A percentile compares a stretch with the other conserved stretches of the same genome.
Evolutionary conservation across 768 basidiomycete species (phyloP).

Genomic region (Phanerochaete sordida): DNA sequence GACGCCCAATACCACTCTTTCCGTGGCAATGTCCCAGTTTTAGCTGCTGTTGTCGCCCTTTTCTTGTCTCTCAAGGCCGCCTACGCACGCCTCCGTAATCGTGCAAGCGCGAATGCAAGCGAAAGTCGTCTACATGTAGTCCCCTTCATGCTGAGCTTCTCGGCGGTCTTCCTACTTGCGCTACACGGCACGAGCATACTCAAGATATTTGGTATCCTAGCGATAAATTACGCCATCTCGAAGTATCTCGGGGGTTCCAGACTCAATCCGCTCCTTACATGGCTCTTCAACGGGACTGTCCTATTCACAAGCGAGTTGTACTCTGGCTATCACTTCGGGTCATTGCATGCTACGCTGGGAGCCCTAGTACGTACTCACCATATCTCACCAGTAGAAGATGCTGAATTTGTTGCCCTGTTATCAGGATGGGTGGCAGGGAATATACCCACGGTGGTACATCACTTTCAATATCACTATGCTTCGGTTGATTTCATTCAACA

Average conservation of each 20-base stretch:
- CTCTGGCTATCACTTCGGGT: constrained; percentile 68
- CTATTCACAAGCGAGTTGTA: constrained; percentile 76
- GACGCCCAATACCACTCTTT: constrained; percentile 91
- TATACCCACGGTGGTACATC: constrained; percentile 91
- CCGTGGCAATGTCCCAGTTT: constrained; percentile 69
- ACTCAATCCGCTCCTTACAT: constrained; percentile 53
- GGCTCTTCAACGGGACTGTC: constrained; percentile 72
- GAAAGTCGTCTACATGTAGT: constrained; percentile 36
- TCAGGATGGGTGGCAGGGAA: constrained; percentile 66
- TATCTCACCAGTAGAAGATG: constrained; percentile 4
- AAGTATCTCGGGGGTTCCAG: constrained; percentile 40
- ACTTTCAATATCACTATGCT: constrained; percentile 96
- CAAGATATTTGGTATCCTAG: constrained; percentile 75
- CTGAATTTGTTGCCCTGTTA: background rate
- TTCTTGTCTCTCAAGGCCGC: constrained; percentile 56
- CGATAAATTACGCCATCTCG: constrained; percentile 64
- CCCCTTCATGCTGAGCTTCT: constrained; percentile 58
- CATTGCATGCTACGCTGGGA: constrained; percentile 49
- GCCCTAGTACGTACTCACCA: constrained; percentile 51
- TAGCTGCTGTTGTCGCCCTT: constrained; percentile 46
- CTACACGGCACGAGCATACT: constrained; percentile 80
- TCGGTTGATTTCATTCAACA: constrained; percentile 85
- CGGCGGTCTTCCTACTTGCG: constrained; percentile 58
- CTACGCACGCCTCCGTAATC: constrained; percentile 26
- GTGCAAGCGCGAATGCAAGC: background rate